phyloP scores from a whole-genome alignment of 2,329 filamentous ascomycete genomes.

The Claviceps sp. region DNA sequence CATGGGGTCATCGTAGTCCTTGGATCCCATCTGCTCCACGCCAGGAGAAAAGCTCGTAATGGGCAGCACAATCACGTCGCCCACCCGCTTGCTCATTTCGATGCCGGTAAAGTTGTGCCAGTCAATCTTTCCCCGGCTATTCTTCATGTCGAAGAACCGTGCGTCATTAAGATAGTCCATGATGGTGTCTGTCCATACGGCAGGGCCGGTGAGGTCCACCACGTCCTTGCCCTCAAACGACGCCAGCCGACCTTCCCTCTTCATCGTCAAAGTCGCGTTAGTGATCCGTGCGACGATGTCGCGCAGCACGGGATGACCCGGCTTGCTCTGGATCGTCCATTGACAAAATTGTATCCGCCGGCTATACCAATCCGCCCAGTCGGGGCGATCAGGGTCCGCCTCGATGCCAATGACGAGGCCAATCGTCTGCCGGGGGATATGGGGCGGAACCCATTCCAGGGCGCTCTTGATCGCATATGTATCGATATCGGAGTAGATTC shows the following conservation, averaged over 20 bases:
- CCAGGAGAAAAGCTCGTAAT: slow-evolving; percentile 97
- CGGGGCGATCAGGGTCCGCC: slow-evolving; percentile 81
- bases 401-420: slow-evolving; percentile 91
- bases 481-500: slow-evolving; percentile 82
- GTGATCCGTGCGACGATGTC: slow-evolving; percentile 83
- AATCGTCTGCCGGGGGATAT: slow-evolving; percentile 62
- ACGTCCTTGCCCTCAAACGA: slow-evolving; percentile 54
- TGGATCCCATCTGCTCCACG: slow-evolving; percentile 83
- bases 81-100: slow-evolving; percentile 68
- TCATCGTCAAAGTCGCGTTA: slow-evolving; percentile 61
- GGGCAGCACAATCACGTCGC: slow-evolving; percentile 84
- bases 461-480: slow-evolving; percentile 75
- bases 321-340: slow-evolving; percentile 95
- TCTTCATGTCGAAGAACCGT: slow-evolving; percentile 70
- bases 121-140: slow-evolving; percentile 60
- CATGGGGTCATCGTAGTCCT: slow-evolving; percentile 82
- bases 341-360: slow-evolving; percentile 96
- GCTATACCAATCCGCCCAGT: slow-evolving; percentile 95
- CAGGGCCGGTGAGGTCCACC: slow-evolving; percentile 89
- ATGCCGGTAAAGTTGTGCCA: slow-evolving; percentile 87
- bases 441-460: slow-evolving; percentile 71
- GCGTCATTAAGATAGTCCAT: slow-evolving; percentile 91
- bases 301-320: slow-evolving; percentile 81
- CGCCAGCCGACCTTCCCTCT: slow-evolving; percentile 51
- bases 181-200: slow-evolving; percentile 83